phyloP scores from a whole-genome alignment of 306 rosid species.

The Casuarina equisetifolia region DNA sequence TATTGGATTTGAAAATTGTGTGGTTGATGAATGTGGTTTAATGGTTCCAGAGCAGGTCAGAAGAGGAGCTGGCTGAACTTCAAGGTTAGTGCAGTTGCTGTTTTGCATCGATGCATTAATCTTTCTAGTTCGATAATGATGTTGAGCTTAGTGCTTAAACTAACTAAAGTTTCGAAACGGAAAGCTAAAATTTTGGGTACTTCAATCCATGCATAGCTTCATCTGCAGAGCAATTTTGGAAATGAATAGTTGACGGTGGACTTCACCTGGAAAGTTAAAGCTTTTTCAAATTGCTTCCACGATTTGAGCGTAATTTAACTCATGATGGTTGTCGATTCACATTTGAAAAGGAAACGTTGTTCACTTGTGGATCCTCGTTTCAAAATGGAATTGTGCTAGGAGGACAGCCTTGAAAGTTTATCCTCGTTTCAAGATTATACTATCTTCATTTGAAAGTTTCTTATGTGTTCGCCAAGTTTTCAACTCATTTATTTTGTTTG shows the following conservation, averaged over 20 bases:
- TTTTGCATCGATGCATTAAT: constrained; percentile 3
- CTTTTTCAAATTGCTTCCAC: neutral
- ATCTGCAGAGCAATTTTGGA: neutral
- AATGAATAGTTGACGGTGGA: neutral
- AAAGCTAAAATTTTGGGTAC: neutral
- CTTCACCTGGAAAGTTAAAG: neutral
- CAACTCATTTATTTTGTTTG: neutral
- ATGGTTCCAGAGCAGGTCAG: constrained; percentile 99
- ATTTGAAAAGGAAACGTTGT: neutral
- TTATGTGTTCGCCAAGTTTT: neutral
- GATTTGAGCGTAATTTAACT: neutral
- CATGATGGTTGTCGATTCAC: neutral
- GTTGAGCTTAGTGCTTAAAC: neutral
- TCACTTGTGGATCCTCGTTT: neutral
- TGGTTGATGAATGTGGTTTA: constrained; percentile 51
- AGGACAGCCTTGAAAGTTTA: neutral
- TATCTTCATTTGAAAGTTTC: neutral
- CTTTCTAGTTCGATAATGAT: neutral
- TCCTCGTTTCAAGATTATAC: neutral
- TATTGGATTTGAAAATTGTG: constrained; percentile 27
- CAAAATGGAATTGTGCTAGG: neutral
- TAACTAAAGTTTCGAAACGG: neutral
- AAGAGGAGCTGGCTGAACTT: constrained; percentile 86
- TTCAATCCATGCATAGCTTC: neutral
- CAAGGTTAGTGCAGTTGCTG: constrained; percentile 60